Base-by-base conservation (phyloP, 495 filamentous ascomycete species). In the Neurospora sp. region DNA sequence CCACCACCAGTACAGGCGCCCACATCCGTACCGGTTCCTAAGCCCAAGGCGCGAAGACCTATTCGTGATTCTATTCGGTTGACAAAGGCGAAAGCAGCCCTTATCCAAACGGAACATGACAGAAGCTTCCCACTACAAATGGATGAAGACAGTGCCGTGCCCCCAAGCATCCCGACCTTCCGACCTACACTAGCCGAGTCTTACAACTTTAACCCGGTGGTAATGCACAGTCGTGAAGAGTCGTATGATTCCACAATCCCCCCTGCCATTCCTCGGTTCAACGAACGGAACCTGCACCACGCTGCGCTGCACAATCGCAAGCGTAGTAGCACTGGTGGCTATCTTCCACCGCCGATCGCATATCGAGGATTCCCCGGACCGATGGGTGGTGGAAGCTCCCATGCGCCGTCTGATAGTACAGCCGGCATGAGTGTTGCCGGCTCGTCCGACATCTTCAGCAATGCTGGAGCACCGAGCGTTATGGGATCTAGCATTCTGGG, bases 21-120 rank as follows among this genome's bases (percentile, higher is more conserved):
- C 5, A 66, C 53, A 66, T 66, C 53, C 27, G 53, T 66, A 35
- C 53, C 53, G 27, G 27, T 84, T 20, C 83, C 85, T 3, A 82
- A 81, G 31, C 73, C 79, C 14, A 84, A 83, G 71, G 73, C 78
- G 1, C 83, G 83, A 69, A 81, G 81, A 72, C 87, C 91, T 39
- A 94, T 96, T 74, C 91, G 94, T 39, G 96, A 98, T 81, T 97
- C 94, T 0, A 95, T 98, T 72, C 88, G 93, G 14, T 87, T 97
- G 14, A 94, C 94, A 38, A 97, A 97, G 80, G 89, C 91, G 70
- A 93, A 90, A 76, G 86, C 88, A 35, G 85, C 89, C 16, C 46
- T 77, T 1, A 76, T 88, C 84, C 73, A 77, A 73, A 77, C 73
- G 12, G 79, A 76, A 44, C 73, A 78, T 7, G 44, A 76, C 8